phyloP scores from a whole-genome alignment of 2,329 filamentous ascomycete genomes.

The Aspergillus fumigatiaffinis region DNA sequence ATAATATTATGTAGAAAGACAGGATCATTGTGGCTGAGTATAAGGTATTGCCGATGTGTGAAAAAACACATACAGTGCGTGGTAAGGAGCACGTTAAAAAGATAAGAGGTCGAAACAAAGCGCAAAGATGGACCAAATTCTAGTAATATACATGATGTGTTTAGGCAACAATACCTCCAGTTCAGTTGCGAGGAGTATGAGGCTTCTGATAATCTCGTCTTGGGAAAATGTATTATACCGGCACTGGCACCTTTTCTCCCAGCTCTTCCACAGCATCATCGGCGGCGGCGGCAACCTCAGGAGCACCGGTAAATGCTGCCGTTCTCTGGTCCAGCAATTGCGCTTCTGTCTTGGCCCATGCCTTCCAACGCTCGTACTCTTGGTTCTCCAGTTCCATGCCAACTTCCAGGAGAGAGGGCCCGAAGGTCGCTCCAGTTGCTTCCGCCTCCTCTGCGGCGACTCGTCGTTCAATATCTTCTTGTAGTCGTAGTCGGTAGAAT shows the following conservation, averaged over 20 bases:
- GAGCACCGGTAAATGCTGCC: slow-evolving; percentile 40
- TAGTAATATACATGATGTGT: slow-evolving; percentile 1
- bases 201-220: background rate
- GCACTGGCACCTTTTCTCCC: slow-evolving; percentile 2
- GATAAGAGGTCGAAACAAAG: background rate
- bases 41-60: background rate
- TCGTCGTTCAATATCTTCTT: slow-evolving; percentile 75
- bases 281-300: slow-evolving; percentile 34
- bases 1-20: background rate
- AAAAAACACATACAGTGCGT: background rate
- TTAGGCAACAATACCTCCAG: background rate
- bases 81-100: background rate
- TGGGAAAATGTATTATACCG: background rate
- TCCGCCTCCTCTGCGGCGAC: slow-evolving; percentile 84
- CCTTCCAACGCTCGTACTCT: slow-evolving; percentile 79
- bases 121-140: background rate
- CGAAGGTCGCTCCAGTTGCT: slow-evolving; percentile 83
- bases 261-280: slow-evolving; percentile 27
- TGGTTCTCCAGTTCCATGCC: slow-evolving; percentile 78
- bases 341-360: slow-evolving; percentile 62
- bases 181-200: background rate
- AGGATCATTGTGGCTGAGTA: background rate
- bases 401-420: slow-evolving; percentile 68
- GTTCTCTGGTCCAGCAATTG: slow-evolving; percentile 45
- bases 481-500: slow-evolving; percentile 80